phyloP scores from a whole-genome alignment of 805 yeast genomes.

The Suhomyces vadensis region DNA sequence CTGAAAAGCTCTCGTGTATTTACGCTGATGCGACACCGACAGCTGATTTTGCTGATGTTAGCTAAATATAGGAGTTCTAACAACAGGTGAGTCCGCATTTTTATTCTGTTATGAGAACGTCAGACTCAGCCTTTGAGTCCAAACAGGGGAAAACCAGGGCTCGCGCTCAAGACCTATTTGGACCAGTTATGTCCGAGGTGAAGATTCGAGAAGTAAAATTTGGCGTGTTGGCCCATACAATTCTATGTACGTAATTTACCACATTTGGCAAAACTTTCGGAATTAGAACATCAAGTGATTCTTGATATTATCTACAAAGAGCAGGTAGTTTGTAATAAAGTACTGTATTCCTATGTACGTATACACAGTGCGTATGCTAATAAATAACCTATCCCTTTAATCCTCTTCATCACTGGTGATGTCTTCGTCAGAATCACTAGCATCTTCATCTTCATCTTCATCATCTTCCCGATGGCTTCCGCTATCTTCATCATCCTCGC shows the following conservation, averaged over 20 bases:
- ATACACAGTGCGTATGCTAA: slow-evolving; percentile 1
- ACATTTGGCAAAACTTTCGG: neutral
- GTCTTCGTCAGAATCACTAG: slow-evolving; percentile 18
- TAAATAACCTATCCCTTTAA: neutral
- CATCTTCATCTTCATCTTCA: slow-evolving; percentile 19
- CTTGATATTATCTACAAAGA: no score
- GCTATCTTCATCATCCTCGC: slow-evolving; percentile 49
- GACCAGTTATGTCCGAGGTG: no score
- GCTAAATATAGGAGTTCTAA: no score
- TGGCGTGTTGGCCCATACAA: no score
- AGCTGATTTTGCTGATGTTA: neutral
- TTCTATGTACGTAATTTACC: neutral
- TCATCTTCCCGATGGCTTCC: slow-evolving; percentile 31
- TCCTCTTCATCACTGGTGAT: slow-evolving; percentile 25
- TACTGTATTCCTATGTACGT: neutral
- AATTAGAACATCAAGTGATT: no score
- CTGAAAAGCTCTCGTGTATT: neutral
- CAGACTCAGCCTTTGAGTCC: no score
- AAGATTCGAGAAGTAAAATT: no score
- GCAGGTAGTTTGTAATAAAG: neutral
- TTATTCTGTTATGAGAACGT: no score
- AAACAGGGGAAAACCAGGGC: no score
- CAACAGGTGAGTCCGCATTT: no score
- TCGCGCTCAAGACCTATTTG: no score
- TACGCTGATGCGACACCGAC: neutral